Evolutionary conservation across 805 yeast genomes (phyloP), one percentile per base, ranked within the genome.

Genomic region (Kodamaea hsintzibuensis): DNA sequence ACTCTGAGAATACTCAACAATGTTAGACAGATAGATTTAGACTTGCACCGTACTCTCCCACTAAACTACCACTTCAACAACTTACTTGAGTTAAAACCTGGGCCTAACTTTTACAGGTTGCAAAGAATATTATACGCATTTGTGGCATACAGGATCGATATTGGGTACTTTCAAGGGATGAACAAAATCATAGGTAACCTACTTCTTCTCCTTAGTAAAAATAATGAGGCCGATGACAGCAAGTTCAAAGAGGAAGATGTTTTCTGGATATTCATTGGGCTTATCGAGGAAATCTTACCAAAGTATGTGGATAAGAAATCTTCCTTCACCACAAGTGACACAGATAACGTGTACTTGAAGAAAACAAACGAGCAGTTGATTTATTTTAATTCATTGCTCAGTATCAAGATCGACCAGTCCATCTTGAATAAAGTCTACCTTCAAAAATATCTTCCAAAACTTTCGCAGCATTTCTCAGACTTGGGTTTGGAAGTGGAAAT

Each of bases 121-220:
- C 69, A 79, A 42, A 67, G 80, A 13, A 75, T 83, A 5, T 64
- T 82, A 48, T 73, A 76, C 39, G 85, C 85, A 0, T 82, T 78
- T 57, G 74, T 77, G 16, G 69, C 75, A 6, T 73, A 80, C 55
- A 74, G 75, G 55, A 78, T 81, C 0, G 69, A 69, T 0, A 69
- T 82, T 43, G 86, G 87, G 0, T 82, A 82, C 61, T 78, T 82
- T 50, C 87, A 82, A 59, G 87, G 87, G 0, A 77, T 82, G 87
- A 82, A 82, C 61, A 76, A 82, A 58, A 78, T 82, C n/a, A 79
- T 77, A 9, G 87, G 83, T 0, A 79, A 78, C 46, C 56, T 82
- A 8, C 61, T 82, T 10, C 60, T 82, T 10, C 33, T 55, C 8
- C 42, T 58, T 25, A 55, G 52, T 45, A 51, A 49, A 2, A 49